Base-by-base conservation (phyloP, 257 asterid genomes). In the Hygrophila difformis region DNA sequence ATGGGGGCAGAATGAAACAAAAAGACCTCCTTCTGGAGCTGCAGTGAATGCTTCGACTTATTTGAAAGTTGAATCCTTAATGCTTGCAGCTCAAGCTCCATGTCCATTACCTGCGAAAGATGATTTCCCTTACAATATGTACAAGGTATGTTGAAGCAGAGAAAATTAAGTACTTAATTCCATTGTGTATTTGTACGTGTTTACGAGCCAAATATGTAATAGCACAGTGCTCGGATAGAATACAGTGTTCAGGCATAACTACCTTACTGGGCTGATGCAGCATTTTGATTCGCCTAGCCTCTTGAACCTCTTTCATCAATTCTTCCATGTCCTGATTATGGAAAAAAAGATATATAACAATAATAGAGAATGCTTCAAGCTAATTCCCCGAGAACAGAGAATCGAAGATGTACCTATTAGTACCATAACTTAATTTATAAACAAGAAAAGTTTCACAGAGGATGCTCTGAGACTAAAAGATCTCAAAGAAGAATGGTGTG, bases 261-360 rank as follows among this genome's bases (percentile, higher is more conserved):
- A 84, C 97, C 94, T 78, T 76, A 63, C 95, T 84, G 49, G 97
- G 97, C 62, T 81, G 94, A 72, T 87, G 97, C 70, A 84, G 68
- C 95, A 84, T 84, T 77, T 79, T 84, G 70, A 87, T 87, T 64
- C 94, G 71, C 46, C 97, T 74, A 57, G 95, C 97, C 74, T 84
- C 95, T 29, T 81, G 87, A 65, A 87, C 95, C 74, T 87, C 97
- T 78, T 81, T 81, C 95, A 72, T 81, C 64, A 87, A 59, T 66
- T 87, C 94, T 11, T 87, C 95, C 70, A 83, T 21, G 51, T 87
- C 94, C 97, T 87, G 67, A 57, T 53, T 26, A 61, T 19, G 28
- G n/a, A 58, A 48, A 29, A 24, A 24, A 24, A 7, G 7, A 24
- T 2, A 24, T 24, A 24, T 3, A 24, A 24, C 3, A 28, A 29